A percentile compares a stretch with the other conserved stretches of the same genome.
Evolutionary conservation across 176 grass and related monocot species (phyloP).

Genomic region (Raddia guianensis): DNA sequence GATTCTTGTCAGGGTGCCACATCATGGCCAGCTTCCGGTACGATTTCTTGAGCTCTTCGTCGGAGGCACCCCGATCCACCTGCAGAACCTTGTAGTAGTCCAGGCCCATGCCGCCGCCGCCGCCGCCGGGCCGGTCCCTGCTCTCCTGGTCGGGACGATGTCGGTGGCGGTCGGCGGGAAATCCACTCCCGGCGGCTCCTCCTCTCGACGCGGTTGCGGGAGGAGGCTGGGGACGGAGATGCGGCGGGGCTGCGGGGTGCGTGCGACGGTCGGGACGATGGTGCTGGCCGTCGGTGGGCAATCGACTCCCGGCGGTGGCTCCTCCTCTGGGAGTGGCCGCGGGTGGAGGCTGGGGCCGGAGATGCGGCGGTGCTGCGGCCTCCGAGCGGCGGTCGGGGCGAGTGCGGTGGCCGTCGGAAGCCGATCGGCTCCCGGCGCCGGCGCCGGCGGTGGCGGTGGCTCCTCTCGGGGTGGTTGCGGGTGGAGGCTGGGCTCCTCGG

Average conservation of each 20-base stretch:
- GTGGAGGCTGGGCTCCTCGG: too few species aligned
- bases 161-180: neutral
- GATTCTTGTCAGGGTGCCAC: conserved; percentile 90
- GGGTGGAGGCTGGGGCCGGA: too few species aligned
- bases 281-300: too few species aligned
- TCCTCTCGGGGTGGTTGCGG: too few species aligned
- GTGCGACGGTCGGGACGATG: neutral
- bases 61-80: conserved; percentile 53
- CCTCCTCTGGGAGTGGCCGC: too few species aligned
- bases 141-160: neutral
- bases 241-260: neutral
- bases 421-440: too few species aligned
- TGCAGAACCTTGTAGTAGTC: conserved; percentile 81
- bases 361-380: too few species aligned
- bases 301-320: too few species aligned
- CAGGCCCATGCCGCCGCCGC: conserved; percentile 51
- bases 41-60: conserved; percentile 78
- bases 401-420: too few species aligned
- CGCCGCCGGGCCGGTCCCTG: neutral
- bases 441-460: too few species aligned
- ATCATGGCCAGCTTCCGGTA: conserved; percentile 84
- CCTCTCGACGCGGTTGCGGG: neutral
- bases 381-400: too few species aligned
- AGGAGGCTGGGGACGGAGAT: too few species aligned
- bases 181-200: neutral